These are phyloP conservation scores for Candida incommunis DNA, from an alignment of 805 yeast species.

Conservation along the genomic window DNA sequence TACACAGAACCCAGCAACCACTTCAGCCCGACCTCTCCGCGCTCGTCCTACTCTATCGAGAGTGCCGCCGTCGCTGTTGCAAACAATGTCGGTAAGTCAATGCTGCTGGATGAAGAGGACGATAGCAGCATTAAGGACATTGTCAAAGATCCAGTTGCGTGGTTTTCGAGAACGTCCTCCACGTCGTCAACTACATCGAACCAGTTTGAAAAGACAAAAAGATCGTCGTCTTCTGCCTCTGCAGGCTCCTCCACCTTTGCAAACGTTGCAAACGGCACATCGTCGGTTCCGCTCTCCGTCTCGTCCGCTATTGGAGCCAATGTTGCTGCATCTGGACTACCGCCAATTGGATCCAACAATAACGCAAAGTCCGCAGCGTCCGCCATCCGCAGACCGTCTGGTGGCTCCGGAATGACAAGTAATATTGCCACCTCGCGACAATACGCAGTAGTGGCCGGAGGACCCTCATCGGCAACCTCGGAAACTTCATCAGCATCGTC, in stretches of 20 bases:
- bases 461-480: background rate
- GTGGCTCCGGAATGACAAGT: background rate
- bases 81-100: constrained; percentile 16
- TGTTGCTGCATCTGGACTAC: background rate
- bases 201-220: background rate
- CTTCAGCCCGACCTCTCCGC: constrained; percentile 15
- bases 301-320: background rate
- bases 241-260: background rate
- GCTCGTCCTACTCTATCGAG: constrained; percentile 6
- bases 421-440: background rate
- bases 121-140: constrained; percentile 19
- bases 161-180: constrained; percentile 10
- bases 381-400: background rate
- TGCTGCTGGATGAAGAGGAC: constrained; percentile 17
- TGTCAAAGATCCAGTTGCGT: constrained; percentile 18
- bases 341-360: background rate
- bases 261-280: background rate
- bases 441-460: background rate
- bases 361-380: background rate
- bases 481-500: constrained; percentile 3
- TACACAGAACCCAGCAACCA: constrained; percentile 5
- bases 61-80: too few relatives aligned
- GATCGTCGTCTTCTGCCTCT: background rate
- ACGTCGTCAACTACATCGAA: constrained; percentile 3
- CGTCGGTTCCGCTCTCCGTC: background rate